Base-by-base conservation (phyloP, 257 asterid genomes). In the Galeopsis tetrahit region DNA sequence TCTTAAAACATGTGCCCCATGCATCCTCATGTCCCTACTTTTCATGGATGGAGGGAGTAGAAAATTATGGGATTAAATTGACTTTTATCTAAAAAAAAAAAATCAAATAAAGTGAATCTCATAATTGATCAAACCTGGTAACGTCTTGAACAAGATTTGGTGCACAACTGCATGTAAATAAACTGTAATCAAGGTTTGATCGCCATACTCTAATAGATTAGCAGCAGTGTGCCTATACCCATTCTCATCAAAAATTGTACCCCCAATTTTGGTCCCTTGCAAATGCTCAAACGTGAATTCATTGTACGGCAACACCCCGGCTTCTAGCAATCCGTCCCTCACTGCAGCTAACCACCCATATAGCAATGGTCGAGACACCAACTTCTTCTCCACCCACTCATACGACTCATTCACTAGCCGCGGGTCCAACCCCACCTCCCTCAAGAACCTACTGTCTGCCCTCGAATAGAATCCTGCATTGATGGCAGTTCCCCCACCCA, bases 151-250 rank as follows among this genome's bases (percentile, higher is more conserved):
- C 63, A 91, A 31, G 77, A 91, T 79, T 73, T 74, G 86, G 3
- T 84, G 69, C 2, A 76, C 96, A 0, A 85, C 82, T 1, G 97
- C 95, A 57, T 81, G 82, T 70, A 91, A 75, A 68, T 69, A 74
- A 39, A 91, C 80, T 3, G 67, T 69, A 32, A 87, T 83, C 2
- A 60, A 79, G 4, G 52, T 15, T 3, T 84, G 83, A 71, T 82
- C 70, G 63, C 93, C 97, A 17, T 88, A 90, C 67, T 86, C 91
- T 35, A 91, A 74, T 10, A 93, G 78, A 79, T 93, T 95, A 0
- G 98, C 98, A 7, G 97, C 87, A 0, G 93, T 83, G 57, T 93
- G 98, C 66, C 98, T 82, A 6, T 64, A 35, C 10, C 96, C 90
- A 14, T 73, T 63, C 32, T 69, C 82, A 77, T 93, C 96, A 66